phyloP scores from a whole-genome alignment of 805 yeast genomes.

The Wickerhamomyces bovis region DNA sequence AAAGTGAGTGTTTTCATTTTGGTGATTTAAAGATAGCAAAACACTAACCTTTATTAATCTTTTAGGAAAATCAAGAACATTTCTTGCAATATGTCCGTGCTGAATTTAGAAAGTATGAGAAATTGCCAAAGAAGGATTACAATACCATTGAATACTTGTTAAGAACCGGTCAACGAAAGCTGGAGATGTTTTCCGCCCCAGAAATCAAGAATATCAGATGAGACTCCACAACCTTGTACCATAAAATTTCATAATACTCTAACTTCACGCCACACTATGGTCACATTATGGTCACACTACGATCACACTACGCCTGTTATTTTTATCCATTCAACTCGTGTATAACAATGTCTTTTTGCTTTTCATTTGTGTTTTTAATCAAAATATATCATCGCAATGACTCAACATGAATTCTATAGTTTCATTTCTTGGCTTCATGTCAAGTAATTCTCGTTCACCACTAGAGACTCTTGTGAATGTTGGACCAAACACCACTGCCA shows the following conservation, averaged over 20 bases:
- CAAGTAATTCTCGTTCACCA: constrained; percentile 78
- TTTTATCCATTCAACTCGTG: background rate
- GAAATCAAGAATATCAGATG: constrained; percentile 58
- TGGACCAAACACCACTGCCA: constrained; percentile 93
- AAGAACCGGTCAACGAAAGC: constrained; percentile 65
- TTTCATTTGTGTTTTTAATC: background rate
- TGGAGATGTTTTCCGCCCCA: constrained; percentile 67
- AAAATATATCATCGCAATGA: constrained; percentile 38
- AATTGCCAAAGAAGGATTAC: constrained; percentile 71
- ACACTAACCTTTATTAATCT: no score
- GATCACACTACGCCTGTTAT: background rate
- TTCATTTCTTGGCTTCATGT: constrained; percentile 75
- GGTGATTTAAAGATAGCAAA: background rate
- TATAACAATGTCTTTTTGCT: background rate
- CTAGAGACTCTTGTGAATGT: constrained; percentile 74
- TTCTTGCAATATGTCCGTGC: constrained; percentile 38
- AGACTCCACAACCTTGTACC: background rate
- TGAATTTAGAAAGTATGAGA: constrained; percentile 58
- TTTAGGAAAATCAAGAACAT: constrained; percentile 33
- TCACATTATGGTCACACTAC: no score
- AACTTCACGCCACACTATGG: background rate
- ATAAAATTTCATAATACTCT: background rate
- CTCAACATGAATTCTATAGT: constrained; percentile 67
- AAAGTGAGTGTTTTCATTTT: constrained; percentile 12
- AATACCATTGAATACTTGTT: constrained; percentile 79